phyloP scores from a whole-genome alignment of 139 green algal species.

The Micractinium conductrix region DNA sequence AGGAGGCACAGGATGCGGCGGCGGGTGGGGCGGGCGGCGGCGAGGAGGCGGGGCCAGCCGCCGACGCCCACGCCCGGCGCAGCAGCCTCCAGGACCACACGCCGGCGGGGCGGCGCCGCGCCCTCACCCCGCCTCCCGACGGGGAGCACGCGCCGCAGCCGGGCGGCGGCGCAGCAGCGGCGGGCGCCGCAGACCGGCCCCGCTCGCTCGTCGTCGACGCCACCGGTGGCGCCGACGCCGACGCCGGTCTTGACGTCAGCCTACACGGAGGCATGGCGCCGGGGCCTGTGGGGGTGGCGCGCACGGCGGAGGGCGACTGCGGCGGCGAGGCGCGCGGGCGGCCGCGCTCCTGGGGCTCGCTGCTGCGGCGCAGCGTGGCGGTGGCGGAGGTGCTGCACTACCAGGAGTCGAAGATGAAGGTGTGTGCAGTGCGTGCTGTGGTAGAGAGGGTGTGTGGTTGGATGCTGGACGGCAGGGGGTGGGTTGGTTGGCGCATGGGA shows the following conservation, averaged over 20 bases:
- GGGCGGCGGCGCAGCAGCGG: not conserved
- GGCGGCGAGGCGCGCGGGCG: not conserved
- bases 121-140: not conserved
- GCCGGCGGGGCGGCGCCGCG: not conserved
- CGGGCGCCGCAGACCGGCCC: not conserved
- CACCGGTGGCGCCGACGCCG: too few relatives aligned
- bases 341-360: not conserved
- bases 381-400: slow-evolving; percentile 1
- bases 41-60: not conserved
- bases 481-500: not conserved
- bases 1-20: not conserved
- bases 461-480: not conserved
- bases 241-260: not conserved
- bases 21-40: not conserved
- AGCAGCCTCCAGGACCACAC: not conserved
- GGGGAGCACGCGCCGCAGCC: too few relatives aligned
- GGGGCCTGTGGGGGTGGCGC: not conserved
- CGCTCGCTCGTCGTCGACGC: too few relatives aligned
- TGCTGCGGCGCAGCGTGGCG: slow-evolving; percentile 5
- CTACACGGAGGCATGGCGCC: not conserved
- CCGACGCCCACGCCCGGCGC: not conserved
- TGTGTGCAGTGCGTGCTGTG: too few relatives aligned
- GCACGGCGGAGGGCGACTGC: not conserved
- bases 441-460: too few relatives aligned
- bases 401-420: not conserved